These are phyloP conservation scores for Ensete ventricosum DNA, from an alignment of 176 grass and related monocot genomes.

Conservation along the genomic window DNA sequence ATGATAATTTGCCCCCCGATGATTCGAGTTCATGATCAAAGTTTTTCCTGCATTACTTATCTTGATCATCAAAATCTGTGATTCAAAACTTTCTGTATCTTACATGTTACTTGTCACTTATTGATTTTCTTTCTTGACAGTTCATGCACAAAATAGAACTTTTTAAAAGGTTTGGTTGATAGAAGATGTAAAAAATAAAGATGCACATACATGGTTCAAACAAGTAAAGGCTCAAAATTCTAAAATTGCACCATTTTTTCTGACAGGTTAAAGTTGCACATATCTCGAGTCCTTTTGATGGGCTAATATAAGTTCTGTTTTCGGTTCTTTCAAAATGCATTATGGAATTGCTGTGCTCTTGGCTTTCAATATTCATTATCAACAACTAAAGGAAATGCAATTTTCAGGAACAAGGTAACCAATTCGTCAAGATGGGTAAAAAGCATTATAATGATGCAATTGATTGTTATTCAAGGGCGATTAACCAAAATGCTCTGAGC, in stretches of 20 bases:
- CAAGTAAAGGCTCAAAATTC: neutral
- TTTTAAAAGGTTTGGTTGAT: neutral
- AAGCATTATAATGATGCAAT: conserved; percentile 68
- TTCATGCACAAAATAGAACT: neutral
- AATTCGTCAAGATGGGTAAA: conserved; percentile 65
- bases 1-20: too few species aligned
- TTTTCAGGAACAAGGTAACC: conserved; percentile 67
- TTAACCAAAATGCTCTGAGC: conserved; percentile 56
- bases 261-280: neutral
- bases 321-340: neutral
- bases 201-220: neutral
- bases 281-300: neutral
- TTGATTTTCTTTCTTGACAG: neutral
- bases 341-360: neutral
- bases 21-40: too few species aligned
- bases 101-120: too few species aligned
- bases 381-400: conserved; percentile 17
- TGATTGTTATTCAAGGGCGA: conserved; percentile 76
- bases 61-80: too few species aligned
- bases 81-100: too few species aligned
- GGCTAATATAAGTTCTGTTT: neutral
- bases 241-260: neutral
- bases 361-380: neutral
- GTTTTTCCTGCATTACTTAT: too few species aligned
- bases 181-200: neutral